phyloP scores from a whole-genome alignment of 2,329 filamentous ascomycete species.

The Alternaria ethzedia region DNA sequence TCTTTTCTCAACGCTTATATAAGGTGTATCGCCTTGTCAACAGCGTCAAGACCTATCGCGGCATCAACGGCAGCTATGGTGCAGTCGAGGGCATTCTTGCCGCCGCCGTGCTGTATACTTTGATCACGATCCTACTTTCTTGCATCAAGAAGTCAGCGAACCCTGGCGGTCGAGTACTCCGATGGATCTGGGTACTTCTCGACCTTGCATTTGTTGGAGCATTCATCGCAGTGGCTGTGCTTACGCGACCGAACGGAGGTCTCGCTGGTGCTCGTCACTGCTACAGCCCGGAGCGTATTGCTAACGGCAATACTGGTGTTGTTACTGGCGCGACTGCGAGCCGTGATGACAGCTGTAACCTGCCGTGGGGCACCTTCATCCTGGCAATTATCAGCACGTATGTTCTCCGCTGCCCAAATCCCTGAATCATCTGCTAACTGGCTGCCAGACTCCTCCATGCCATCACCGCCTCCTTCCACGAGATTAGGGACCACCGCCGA shows the following conservation, averaged over 20 bases:
- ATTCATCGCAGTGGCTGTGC: conserved; percentile 53
- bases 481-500: conserved; percentile 37
- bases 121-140: conserved; percentile 46
- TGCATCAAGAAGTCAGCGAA: conserved; percentile 43
- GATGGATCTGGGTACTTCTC: conserved; percentile 51
- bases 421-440: neutral
- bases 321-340: conserved; percentile 23
- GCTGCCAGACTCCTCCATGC: conserved; percentile 51
- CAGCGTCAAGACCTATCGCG: conserved; percentile 35
- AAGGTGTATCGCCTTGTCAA: conserved; percentile 51
- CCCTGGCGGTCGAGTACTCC: conserved; percentile 40
- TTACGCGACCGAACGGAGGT: conserved; percentile 49
- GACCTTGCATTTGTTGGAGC: conserved; percentile 48
- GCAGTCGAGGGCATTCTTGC: conserved; percentile 56
- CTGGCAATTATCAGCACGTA: conserved; percentile 55
- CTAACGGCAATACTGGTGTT: conserved; percentile 5
- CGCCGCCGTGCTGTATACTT: conserved; percentile 53
- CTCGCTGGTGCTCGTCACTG: conserved; percentile 44
- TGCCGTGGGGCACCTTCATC: conserved; percentile 55
- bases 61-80: conserved; percentile 42
- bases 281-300: conserved; percentile 22
- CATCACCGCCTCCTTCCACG: conserved; percentile 52
- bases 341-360: conserved; percentile 43
- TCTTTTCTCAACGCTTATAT: conserved; percentile 52
- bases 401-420: conserved; percentile 24